Conservation (phyloP, 140 eudicot genomes). For the Oenanthe javanica region DNA sequence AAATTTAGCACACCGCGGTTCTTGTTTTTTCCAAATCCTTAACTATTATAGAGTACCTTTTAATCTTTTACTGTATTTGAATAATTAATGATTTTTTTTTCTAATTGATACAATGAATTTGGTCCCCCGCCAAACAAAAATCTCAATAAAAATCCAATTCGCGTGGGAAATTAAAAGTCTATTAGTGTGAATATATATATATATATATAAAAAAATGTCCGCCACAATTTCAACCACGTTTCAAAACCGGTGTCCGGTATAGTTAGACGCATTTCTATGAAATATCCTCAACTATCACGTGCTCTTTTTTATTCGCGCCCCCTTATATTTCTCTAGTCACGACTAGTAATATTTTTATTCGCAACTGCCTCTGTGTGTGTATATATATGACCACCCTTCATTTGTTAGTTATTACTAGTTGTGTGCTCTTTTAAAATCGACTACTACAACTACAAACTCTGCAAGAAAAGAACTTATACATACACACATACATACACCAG, state of each 20-base stretch:
- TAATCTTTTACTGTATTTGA: not conserved
- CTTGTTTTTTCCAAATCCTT: not conserved
- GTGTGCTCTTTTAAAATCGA: not conserved
- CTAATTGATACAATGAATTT: slow-evolving; percentile 5
- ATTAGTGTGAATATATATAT: not conserved
- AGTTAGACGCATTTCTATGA: slow-evolving; percentile 23
- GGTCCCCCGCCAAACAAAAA: not conserved
- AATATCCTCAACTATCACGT: slow-evolving; percentile 63
- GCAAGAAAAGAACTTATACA: not conserved
- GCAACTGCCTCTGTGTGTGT: not conserved
- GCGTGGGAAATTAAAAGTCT: slow-evolving; percentile 3
- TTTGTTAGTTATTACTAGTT: slow-evolving; percentile 5
- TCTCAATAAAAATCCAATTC: slow-evolving; percentile 1
- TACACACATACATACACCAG: not conserved
- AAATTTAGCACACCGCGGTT: not conserved
- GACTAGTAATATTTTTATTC: slow-evolving; percentile 11
- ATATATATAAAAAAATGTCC: not conserved
- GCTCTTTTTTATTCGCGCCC: slow-evolving; percentile 27
- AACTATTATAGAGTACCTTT: not conserved
- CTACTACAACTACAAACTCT: not conserved
- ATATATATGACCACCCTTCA: slow-evolving; percentile 8
- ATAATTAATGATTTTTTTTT: not conserved
- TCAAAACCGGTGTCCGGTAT: slow-evolving; percentile 31
- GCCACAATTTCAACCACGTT: slow-evolving; percentile 31
- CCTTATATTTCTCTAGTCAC: not conserved